These are phyloP conservation scores for Scleroderma bovista DNA, from an alignment of 768 basidiomycete species.

Conservation along the genomic window DNA sequence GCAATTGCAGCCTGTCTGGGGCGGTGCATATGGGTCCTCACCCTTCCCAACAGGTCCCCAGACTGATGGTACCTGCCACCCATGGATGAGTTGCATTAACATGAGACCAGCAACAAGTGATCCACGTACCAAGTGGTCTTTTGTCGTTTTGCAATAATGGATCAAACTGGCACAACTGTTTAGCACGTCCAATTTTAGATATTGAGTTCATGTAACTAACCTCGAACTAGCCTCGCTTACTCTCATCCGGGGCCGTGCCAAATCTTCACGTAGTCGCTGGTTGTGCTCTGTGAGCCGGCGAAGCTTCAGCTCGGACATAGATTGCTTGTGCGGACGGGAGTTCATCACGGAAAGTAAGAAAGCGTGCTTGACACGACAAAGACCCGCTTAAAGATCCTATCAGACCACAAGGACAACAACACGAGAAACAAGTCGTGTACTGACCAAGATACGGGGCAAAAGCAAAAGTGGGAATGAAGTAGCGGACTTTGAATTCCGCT, in stretches of 20 bases:
- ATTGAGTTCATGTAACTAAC: conserved; percentile 37
- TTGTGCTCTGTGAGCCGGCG: conserved; percentile 92
- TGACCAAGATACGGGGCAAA: conserved; percentile 8
- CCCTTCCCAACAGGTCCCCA: conserved; percentile 90
- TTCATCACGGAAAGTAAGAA: conserved; percentile 43
- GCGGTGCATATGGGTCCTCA: conserved; percentile 91
- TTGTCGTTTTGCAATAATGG: conserved; percentile 89
- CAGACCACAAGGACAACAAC: conserved; percentile 1
- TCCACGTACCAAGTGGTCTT: conserved; percentile 76
- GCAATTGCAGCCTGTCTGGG: conserved; percentile 67
- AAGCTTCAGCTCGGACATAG: conserved; percentile 97
- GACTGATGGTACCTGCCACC: conserved; percentile 74
- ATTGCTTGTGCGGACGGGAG: conserved; percentile 80
- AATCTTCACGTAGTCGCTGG: conserved; percentile 82
- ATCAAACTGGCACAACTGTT: conserved; percentile 57
- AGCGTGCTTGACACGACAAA: too few species aligned
- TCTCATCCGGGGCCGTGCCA: conserved; percentile 81
- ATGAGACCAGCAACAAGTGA: not conserved
- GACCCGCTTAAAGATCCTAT: not conserved
- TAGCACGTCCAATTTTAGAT: conserved; percentile 1
- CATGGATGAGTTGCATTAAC: conserved; percentile 7
- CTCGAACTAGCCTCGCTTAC: conserved; percentile 89
- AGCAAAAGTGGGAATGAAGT: conserved; percentile 20
- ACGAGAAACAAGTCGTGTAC: conserved; percentile 1
- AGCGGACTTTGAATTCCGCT: conserved; percentile 40